Evolutionary conservation across 2,329 filamentous ascomycete species (phyloP).

Genomic region (Microdochium bolleyi): DNA sequence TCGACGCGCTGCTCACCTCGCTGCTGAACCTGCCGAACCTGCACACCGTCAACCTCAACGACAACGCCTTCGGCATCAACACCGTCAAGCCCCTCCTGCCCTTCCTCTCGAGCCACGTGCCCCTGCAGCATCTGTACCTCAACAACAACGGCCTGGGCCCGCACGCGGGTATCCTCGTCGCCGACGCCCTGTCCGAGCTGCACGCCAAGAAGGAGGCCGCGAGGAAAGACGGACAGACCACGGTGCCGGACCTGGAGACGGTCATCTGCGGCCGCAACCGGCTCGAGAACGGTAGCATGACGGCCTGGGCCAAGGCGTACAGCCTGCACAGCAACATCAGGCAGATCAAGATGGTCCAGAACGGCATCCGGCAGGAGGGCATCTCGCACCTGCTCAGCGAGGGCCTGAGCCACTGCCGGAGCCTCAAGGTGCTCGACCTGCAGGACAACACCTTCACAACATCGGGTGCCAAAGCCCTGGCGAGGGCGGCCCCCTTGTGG

Average conservation of each 20-base stretch:
- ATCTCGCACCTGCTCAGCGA: conserved; percentile 73
- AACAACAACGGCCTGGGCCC: conserved; percentile 98
- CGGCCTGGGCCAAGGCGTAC: conserved; percentile 84
- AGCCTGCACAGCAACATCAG: conserved; percentile 74
- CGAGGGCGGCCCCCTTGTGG: conserved; percentile 69
- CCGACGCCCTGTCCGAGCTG: conserved; percentile 76
- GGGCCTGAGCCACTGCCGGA: conserved; percentile 63
- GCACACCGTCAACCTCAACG: conserved; percentile 88
- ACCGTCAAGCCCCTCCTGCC: conserved; percentile 87
- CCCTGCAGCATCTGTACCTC: conserved; percentile 87
- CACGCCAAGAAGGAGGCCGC: conserved; percentile 78
- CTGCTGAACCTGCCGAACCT: conserved; percentile 78
- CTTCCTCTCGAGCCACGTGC: conserved; percentile 81
- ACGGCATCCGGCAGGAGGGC: conserved; percentile 91
- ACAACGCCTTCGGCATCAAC: conserved; percentile 96
- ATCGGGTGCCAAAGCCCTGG: conserved; percentile 69
- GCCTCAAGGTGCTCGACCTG: conserved; percentile 73
- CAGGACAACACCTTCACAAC: conserved; percentile 97
- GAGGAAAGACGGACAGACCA: conserved; percentile 57
- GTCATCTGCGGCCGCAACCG: conserved; percentile 94
- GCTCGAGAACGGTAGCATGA: conserved; percentile 93
- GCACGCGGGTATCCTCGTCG: conserved; percentile 80
- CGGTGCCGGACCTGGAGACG: conserved; percentile 81
- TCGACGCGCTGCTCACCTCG: conserved; percentile 76
- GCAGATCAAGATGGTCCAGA: conserved; percentile 94